Conservation (phyloP, 305 asterid species). For the Solanum hybrid region DNA sequence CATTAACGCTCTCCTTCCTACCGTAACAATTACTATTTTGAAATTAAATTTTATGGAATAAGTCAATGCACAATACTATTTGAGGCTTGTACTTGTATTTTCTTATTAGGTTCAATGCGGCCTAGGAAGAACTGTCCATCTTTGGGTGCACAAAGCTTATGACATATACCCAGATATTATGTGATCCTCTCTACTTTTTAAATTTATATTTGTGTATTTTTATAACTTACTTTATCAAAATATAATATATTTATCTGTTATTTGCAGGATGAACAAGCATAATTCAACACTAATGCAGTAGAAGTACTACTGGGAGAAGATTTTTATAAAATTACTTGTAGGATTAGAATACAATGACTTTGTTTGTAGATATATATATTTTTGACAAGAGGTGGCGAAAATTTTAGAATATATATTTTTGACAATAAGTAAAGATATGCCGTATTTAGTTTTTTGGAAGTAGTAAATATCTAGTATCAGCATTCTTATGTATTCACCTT, state of each 20-base stretch:
- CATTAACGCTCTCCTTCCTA: background rate
- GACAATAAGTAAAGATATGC: background rate
- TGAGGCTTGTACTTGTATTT: background rate
- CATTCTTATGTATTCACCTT: background rate
- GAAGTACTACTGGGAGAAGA: background rate
- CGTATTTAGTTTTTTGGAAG: background rate
- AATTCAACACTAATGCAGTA: background rate
- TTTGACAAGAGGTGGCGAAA: no score
- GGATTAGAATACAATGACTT: background rate
- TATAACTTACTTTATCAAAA: background rate
- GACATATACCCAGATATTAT: conserved; percentile 47
- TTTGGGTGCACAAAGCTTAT: conserved; percentile 81
- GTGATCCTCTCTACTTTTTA: background rate
- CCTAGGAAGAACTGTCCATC: conserved; percentile 69
- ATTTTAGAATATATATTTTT: background rate
- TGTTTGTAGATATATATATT: no score
- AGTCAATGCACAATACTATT: background rate
- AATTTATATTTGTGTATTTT: background rate
- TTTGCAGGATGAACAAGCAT: background rate
- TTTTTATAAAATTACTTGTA: background rate
- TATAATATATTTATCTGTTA: background rate
- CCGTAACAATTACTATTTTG: background rate
- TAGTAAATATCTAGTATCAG: background rate
- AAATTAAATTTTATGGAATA: background rate
- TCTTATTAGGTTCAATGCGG: conserved; percentile 73